Evolutionary conservation across 1,139 yeast genomes (phyloP), one percentile per base, ranked within the genome.

Genomic region (Yamadazyma blattariae): DNA sequence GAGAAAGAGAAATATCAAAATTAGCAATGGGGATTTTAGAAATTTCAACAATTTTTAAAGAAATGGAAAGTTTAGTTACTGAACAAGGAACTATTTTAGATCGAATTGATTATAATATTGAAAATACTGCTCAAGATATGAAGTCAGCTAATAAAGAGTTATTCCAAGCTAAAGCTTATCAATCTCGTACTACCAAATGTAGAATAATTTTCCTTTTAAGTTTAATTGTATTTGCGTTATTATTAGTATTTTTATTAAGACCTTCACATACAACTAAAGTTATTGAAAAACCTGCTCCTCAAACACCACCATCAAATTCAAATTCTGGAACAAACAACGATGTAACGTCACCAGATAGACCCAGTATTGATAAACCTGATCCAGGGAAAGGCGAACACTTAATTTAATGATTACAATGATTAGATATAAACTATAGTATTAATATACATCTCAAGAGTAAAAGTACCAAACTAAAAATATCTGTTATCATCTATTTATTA

Each of bases 11-110:
- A 52, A 92, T 94, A 33, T 83, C 85, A 20, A 84, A 83, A 48
- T 73, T 94, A 38, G 97, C 98, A 3, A 88, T 87, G 70, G 96
- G 97, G 30, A 95, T 92, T 29, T 66, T 92, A 23, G 99, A 92
- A 57, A 85, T 92, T 2, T 85, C 94, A 29, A 88, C 94, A 2
- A 92, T 94, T 36, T 92, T 92, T 64, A 84, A 86, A 55, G 97
- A 94, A 53, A 77, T 92, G 76, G 97, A 94, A 51, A 77, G 80
- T 22, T 71, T 94, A 71, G 89, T 92, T 33, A 86, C 92, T 39
- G 97, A 94, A 53, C 98, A 92, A 59, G 98, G 98, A 2, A 88
- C 97, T 0, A 71, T 92, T 30, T 70, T 92, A 40, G 98, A 92
- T 58, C 67, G 97, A 46, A 90, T 92, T 38, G 98, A 89, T 59